Base-by-base conservation (phyloP, 2,329 filamentous ascomycete genomes). In the Dryadomyces quercus-mongolicae region DNA sequence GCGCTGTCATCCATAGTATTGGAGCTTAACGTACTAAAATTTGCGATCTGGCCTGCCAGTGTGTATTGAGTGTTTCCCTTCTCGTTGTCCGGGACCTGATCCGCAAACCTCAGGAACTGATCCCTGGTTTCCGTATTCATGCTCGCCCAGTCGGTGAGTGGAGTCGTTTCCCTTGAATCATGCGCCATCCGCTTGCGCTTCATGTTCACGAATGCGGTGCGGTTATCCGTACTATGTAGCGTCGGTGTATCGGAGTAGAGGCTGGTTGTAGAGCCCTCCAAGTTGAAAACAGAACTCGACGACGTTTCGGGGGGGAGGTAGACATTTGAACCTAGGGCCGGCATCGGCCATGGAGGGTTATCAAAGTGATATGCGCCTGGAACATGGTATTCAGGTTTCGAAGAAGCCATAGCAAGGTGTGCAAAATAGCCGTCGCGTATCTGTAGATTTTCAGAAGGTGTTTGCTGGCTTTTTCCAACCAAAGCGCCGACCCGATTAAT, bases 1-100 rank as follows among this genome's bases (percentile, higher is more conserved):
- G 75, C 67, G 63, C 77, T 80, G 53, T 80, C 75, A 18, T 74
- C 76, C 54, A 80, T 65, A 22, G 64, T 63, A 2, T 66, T 63
- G 2, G 62, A 5, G 12, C 6, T 48, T 16, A 20, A 61, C 9
- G 65, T 65, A n/a, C 63, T 66, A 0, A 75, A 74, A 0, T 74
- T 76, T 50, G 75, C 71, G 51, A 80, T 74, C 61, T 78, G 74
- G 18, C 77, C 78, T 7, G 75, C 77, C 10, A 81, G 67, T 2
- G 72, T 71, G 57, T 81, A 81, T 52, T 66, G 65, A 40, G 63
- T 61, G 42, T 64, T 10, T 36, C 20, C 36, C 16, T 42, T 13
- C 42, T 44, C 57, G 13, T 40, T 20, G 25, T 3, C 15, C 42
- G 5, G 6, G 34, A 20, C 45, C 13, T 45, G 18, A 8, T n/a